Percentiles rank a stretch among this genome's conserved stretches.
Evolutionary conservation across 768 basidiomycete genomes (phyloP).

Genomic region (Kwoniella bestiolae): DNA sequence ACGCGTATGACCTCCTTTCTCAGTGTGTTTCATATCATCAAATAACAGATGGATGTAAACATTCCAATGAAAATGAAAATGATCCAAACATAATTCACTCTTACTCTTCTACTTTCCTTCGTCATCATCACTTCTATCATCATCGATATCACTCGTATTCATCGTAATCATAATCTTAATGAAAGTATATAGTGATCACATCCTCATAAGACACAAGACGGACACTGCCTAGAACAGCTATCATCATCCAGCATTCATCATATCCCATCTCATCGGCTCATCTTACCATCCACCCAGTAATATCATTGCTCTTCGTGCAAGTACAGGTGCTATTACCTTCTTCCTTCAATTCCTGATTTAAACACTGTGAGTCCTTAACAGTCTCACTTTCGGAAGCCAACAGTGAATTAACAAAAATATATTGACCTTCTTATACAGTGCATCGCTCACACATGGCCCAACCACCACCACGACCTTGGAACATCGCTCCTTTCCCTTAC

Average conservation of each 20-base stretch:
- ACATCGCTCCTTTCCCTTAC: not conserved
- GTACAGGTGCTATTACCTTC: not conserved
- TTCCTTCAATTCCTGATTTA: not conserved
- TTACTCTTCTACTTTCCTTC: not conserved
- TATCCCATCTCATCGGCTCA: not conserved
- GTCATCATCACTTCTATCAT: not conserved
- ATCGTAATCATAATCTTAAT: not conserved
- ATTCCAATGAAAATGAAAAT: no score
- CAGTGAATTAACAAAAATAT: no score
- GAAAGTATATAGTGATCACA: no score
- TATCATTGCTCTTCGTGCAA: not conserved
- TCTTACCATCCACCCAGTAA: no score
- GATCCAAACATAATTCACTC: not conserved
- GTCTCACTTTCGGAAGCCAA: not conserved
- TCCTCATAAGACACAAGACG: no score
- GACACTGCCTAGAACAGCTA: not conserved
- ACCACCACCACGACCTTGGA: not conserved
- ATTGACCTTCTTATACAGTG: no score
- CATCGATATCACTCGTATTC: not conserved
- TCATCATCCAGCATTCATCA: no score
- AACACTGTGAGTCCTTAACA: no score
- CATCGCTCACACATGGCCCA: not conserved
- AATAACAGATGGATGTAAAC: not conserved
- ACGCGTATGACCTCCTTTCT: not conserved
- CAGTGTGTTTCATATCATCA: conserved; percentile 5